Percentiles rank a stretch among this genome's conserved stretches.
phyloP scores from a whole-genome alignment of 495 filamentous ascomycete genomes.

The Hypomontagnella monticulosa region DNA sequence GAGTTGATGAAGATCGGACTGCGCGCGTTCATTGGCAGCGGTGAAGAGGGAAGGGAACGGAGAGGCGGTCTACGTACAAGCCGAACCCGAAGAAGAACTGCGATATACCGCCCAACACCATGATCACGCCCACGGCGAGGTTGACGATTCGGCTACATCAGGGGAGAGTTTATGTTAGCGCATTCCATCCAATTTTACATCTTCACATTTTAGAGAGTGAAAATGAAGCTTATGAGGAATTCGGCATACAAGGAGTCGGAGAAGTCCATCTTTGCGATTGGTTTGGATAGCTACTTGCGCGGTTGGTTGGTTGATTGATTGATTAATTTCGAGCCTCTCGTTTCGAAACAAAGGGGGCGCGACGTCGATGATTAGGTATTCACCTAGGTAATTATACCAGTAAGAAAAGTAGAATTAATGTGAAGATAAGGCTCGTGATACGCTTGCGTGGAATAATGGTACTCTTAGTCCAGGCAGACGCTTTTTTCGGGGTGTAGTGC shows the following conservation, averaged over 20 bases:
- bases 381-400: background rate
- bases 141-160: slow-evolving; percentile 86
- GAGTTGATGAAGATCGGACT: background rate
- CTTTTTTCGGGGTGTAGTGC: slow-evolving; percentile 6
- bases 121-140: slow-evolving; percentile 84
- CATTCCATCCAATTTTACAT: slow-evolving; percentile 1
- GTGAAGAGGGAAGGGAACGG: background rate
- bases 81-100: slow-evolving; percentile 75
- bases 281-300: slow-evolving; percentile 7
- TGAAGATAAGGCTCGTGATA: slow-evolving; percentile 4
- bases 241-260: slow-evolving; percentile 58
- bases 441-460: background rate
- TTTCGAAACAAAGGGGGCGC: slow-evolving; percentile 11
- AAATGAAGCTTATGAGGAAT: background rate
- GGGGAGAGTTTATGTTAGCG: slow-evolving; percentile 35
- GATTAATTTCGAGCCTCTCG: background rate
- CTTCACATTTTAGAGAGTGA: background rate
- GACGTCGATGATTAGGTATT: background rate
- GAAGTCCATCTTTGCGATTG: slow-evolving; percentile 52
- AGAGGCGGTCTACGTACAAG: slow-evolving; percentile 57
- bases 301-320: slow-evolving; percentile 3
- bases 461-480: slow-evolving; percentile 24
- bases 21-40: no score
- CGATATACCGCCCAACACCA: slow-evolving; percentile 88
- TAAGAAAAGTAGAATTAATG: background rate